Conservation (phyloP, 2,329 filamentous ascomycete species). For the Emergomyces africanus region DNA sequence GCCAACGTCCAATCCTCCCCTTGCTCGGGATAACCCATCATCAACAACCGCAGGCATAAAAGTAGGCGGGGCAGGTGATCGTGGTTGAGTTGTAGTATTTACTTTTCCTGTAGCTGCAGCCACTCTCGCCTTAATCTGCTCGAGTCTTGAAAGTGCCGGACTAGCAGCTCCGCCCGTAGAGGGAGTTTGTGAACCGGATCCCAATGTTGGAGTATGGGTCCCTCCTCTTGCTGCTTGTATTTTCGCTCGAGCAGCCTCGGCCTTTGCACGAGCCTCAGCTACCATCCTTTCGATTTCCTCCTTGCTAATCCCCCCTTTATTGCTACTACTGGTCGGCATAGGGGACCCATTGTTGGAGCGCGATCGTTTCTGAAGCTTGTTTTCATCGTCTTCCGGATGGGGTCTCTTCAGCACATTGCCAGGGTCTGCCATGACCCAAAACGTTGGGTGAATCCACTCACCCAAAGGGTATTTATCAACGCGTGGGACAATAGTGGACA, state of each 20-base stretch:
- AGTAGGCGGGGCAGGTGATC: conserved; percentile 27
- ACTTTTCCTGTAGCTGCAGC: conserved; percentile 54
- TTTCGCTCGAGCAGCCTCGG: conserved; percentile 36
- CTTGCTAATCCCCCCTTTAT: conserved; percentile 20
- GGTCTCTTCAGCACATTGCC: conserved; percentile 36
- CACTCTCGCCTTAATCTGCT: conserved; percentile 66
- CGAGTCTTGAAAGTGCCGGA: conserved; percentile 52
- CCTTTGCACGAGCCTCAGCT: conserved; percentile 36
- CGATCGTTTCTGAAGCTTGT: conserved; percentile 34
- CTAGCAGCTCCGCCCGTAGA: conserved; percentile 19
- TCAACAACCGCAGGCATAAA: conserved; percentile 33
- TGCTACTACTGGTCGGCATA: conserved; percentile 25
- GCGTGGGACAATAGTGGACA: background rate
- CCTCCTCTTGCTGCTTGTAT: conserved; percentile 27
- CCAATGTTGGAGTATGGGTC: conserved; percentile 12
- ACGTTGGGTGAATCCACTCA: conserved; percentile 6
- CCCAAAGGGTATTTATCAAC: conserved; percentile 1
- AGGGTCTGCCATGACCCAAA: conserved; percentile 30
- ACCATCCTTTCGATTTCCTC: conserved; percentile 36
- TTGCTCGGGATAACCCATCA: conserved; percentile 38
- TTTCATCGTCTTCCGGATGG: conserved; percentile 35
- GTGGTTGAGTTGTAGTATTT: conserved; percentile 29
- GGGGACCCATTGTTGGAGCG: conserved; percentile 40
- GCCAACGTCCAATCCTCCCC: conserved; percentile 60
- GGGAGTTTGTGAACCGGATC: conserved; percentile 24